Evolutionary conservation across 768 basidiomycete species (phyloP), one percentile per base, ranked within the genome.

Genomic region (Termitomyces sp.): DNA sequence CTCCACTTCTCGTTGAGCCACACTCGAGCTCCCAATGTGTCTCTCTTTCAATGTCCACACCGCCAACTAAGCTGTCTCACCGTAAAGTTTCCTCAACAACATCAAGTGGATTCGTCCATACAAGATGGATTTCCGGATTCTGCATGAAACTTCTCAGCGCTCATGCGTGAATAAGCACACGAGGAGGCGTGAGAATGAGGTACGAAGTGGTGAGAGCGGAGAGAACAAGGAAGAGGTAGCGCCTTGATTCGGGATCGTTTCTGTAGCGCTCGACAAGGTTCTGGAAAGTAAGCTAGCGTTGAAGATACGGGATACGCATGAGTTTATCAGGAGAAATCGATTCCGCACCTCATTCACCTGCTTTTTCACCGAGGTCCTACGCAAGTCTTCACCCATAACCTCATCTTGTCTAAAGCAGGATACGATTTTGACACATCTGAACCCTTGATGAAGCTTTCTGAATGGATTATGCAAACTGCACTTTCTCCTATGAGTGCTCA

Each of bases 111-210:
- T n/a, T n/a, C n/a, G n/a, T n/a, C n/a, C 42, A 13, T 12, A 16
- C 10, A 2, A 43, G 12, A 42, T 9, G 20, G 22, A 43, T 43
- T 13, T 24, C 24, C 9, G 8, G 5, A 26, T 16, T 12, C 9
- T 12, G n/a, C 18, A 12, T 34, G 12, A 29, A 31, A 37, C 22
- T 16, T 51, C 22, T 76, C 70, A 34, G 72, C 70, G 36, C 78
- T 70, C 53, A 75, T 70, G 75, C 77, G 79, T 48, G 74, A 39
- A 39, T 18, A 18, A 39, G 18, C 64, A 29, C 29, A 12, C 6
- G 29, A 31, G 29, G 7, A n/a, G n/a, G n/a, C 70, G 68, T 16
- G 71, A 68, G 29, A 76, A 58, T 26, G 71, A 67, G 0, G 72
- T 72, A 43, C 75, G 70, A n/a, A 75, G 46, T 18, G 27, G 24